phyloP scores from a whole-genome alignment of 2,329 filamentous ascomycete genomes.

The Diatrype stigma region DNA sequence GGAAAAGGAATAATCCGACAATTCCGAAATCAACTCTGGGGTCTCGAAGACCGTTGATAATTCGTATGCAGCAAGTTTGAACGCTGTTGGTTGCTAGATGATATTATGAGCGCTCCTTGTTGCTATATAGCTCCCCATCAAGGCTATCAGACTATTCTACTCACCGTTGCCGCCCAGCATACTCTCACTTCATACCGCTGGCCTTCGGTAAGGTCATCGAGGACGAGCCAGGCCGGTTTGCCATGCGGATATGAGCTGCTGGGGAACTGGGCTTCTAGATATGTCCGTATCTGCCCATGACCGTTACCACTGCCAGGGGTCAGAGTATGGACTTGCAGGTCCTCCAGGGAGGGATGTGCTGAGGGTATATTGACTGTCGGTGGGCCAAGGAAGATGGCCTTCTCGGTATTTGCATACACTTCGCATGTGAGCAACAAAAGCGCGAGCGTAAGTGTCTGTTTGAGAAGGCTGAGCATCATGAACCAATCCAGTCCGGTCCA shows the following conservation, averaged over 20 bases:
- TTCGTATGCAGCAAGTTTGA: constrained; percentile 64
- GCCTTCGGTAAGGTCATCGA: constrained; percentile 64
- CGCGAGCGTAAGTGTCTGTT: constrained; percentile 8
- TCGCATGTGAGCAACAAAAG: constrained; percentile 9
- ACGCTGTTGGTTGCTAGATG: constrained; percentile 81
- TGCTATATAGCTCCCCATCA: constrained; percentile 4
- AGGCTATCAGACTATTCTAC: constrained; percentile 31
- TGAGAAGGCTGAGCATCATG: constrained; percentile 15
- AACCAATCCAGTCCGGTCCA: too few relatives aligned
- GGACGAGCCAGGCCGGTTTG: constrained; percentile 70
- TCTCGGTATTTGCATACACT: constrained; percentile 75
- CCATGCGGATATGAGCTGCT: constrained; percentile 48
- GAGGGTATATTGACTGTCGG: constrained; percentile 50
- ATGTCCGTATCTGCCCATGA: constrained; percentile 57
- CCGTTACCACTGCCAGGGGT: constrained; percentile 52
- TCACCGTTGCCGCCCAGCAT: constrained; percentile 89
- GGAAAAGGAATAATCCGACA: constrained; percentile 57
- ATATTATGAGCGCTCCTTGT: constrained; percentile 6
- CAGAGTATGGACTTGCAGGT: constrained; percentile 62
- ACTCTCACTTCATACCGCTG: constrained; percentile 87
- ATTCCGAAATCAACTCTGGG: constrained; percentile 59
- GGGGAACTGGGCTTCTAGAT: constrained; percentile 66
- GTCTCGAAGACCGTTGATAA: constrained; percentile 58
- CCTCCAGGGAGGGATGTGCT: constrained; percentile 50
- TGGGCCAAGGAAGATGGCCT: constrained; percentile 81